Evolutionary conservation across 371 early-diverging fungal species (phyloP).

Genomic region (Apophysomyces elegans): DNA sequence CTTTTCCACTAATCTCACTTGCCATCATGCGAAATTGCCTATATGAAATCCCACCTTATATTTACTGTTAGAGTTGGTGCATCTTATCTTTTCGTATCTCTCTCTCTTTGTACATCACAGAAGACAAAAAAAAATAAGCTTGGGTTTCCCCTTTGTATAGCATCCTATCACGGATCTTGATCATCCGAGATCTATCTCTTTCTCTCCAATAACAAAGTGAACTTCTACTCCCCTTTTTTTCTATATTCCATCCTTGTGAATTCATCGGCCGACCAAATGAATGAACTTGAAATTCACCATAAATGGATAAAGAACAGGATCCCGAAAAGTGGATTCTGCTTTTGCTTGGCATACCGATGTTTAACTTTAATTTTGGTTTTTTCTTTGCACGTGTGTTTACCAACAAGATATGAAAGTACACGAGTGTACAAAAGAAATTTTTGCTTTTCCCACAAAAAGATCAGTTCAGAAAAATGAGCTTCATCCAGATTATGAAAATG

Average conservation of each 20-base stretch:
- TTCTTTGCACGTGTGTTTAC: neutral
- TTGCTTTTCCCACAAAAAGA: too few species aligned
- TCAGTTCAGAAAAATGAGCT: too few species aligned
- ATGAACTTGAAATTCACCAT: neutral
- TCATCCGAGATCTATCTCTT: neutral
- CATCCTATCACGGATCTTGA: too few species aligned
- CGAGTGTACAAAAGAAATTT: slow-evolving; percentile 7
- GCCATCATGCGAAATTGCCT: slow-evolving; percentile 6
- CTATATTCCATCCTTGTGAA: neutral
- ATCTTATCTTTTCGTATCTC: neutral
- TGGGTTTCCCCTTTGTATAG: too few species aligned
- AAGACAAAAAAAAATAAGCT: neutral
- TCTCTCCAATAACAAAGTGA: neutral
- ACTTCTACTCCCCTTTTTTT: neutral
- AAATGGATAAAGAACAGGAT: neutral
- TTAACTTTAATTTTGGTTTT: neutral
- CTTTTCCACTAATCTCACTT: neutral
- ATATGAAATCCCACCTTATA: neutral
- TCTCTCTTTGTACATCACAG: neutral
- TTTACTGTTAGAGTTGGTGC: neutral
- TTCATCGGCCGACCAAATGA: neutral
- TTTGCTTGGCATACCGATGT: neutral
- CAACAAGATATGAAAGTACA: neutral
- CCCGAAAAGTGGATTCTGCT: neutral
- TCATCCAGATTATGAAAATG: too few species aligned